Base-by-base conservation (phyloP, 495 filamentous ascomycete genomes). In the Thozetella sp. region DNA sequence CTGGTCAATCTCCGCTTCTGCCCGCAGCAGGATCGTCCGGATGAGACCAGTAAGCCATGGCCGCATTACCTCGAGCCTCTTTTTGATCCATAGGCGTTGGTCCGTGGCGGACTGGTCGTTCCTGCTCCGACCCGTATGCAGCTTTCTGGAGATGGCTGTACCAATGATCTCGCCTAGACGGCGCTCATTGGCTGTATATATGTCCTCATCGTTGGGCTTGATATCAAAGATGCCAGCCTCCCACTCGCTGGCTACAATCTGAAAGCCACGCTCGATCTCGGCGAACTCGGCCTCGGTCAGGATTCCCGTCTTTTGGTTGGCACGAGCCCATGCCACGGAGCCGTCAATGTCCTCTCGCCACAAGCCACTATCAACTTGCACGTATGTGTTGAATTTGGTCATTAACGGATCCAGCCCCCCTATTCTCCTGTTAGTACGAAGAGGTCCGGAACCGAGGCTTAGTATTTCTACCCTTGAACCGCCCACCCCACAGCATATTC, bases 91-190 rank as follows among this genome's bases (percentile, higher is more conserved):
- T 68, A 96, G 73, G 22, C 92, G 86, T 88, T 95, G 92, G 63
- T 96, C 93, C 12, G 89, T 93, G 19, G 88, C 90, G 59, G 96
- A 83, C 74, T 97, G 93, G 72, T 97, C 93, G 67, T 97, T 97
- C 25, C 93, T 77, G 69, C 88, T 91, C 15, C 93, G 85, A 25
- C 92, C 92, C 1, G 92, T 96, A 77, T 96, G 92, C 58, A 96
- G 81, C 74, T 96, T 96, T 0, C 92, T 91, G 0, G 86, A 90
- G 30, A 92, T 87, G 2, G 89, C 83, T 66, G 86, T 92, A 61
- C 92, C 92, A 48, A 97, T 89, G 61, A 95, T 79, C 76, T 97
- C 93, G 24, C 88, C 88, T 20, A 96, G 77, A 30, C 92, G 84
- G 43, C 92, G 86, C 80, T 96, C 92, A 64, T 95, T 95, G 50